Conservation (phyloP, 495 filamentous ascomycete species). For the Aspergillus funiculosus region DNA sequence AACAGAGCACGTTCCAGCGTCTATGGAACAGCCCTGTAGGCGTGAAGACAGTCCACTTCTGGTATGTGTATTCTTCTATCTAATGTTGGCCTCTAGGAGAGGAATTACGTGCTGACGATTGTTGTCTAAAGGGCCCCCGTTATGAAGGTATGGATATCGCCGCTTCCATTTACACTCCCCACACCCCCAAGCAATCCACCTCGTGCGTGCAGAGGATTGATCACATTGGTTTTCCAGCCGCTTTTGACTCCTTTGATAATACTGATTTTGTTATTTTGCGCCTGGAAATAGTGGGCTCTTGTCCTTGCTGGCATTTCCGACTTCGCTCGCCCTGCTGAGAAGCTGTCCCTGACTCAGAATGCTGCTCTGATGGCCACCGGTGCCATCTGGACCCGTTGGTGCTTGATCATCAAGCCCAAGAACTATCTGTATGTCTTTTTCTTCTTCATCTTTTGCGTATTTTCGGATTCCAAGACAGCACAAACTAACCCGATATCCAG, state of each 20-base stretch:
- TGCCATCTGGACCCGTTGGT: constrained; percentile 97
- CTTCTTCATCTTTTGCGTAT: no score
- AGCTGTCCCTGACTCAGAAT: constrained; percentile 90
- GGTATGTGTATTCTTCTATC: constrained; percentile 48
- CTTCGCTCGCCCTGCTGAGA: constrained; percentile 85
- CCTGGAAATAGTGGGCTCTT: constrained; percentile 63
- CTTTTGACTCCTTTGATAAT: no score
- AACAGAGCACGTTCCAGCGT: constrained; percentile 59
- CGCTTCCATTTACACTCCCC: constrained; percentile 15
- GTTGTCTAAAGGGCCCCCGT: constrained; percentile 68
- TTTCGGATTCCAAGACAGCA: neutral
- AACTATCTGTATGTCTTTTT: constrained; percentile 69
- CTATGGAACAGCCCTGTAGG: constrained; percentile 85
- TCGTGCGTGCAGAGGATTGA: no score
- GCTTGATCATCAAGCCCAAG: constrained; percentile 88
- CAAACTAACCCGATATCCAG: constrained; percentile 35
- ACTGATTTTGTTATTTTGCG: constrained; percentile 9
- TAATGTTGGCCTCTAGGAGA: neutral
- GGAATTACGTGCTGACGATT: constrained; percentile 13
- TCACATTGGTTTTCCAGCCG: no score
- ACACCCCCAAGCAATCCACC: no score
- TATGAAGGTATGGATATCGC: constrained; percentile 70
- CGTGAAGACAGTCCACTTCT: constrained; percentile 97
- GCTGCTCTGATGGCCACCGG: constrained; percentile 81
- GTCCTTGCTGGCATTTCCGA: constrained; percentile 90